A percentile compares a stretch with the other conserved stretches of the same genome.
phyloP scores from a whole-genome alignment of 2,329 filamentous ascomycete genomes.

The Fusarium heterosporum region DNA sequence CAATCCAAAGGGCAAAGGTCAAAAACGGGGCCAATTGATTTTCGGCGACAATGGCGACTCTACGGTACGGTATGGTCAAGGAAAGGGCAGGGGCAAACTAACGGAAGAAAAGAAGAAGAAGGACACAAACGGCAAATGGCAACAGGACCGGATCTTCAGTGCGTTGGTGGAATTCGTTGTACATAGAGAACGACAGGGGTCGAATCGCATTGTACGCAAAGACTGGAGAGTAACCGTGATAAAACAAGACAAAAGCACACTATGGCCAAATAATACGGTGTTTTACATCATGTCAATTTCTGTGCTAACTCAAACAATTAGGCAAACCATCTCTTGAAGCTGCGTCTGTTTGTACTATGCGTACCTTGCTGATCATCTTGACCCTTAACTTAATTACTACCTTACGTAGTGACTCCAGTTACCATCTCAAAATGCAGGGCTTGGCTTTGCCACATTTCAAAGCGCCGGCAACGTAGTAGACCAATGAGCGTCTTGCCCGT shows the following conservation, averaged over 20 bases:
- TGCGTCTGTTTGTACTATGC: neutral
- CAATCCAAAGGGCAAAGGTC: conserved; percentile 32
- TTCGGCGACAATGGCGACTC: conserved; percentile 38
- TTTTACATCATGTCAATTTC: conserved; percentile 15
- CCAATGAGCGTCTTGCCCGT: conserved; percentile 36
- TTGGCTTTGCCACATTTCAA: conserved; percentile 32
- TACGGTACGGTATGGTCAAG: conserved; percentile 30
- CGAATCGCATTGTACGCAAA: conserved; percentile 22
- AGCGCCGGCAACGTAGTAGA: conserved; percentile 3
- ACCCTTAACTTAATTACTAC: conserved; percentile 4
- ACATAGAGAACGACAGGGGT: conserved; percentile 30
- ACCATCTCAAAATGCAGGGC: neutral
- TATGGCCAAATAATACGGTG: conserved; percentile 36
- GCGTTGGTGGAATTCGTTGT: conserved; percentile 35
- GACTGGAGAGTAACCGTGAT: conserved; percentile 23
- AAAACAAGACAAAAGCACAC: conserved; percentile 31
- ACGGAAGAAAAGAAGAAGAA: conserved; percentile 15
- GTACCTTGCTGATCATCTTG: conserved; percentile 23
- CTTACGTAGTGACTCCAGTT: neutral
- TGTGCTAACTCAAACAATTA: neutral
- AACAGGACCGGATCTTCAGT: conserved; percentile 41
- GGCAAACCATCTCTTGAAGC: neutral
- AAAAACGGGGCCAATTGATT: conserved; percentile 33
- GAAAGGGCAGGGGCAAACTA: conserved; percentile 21
- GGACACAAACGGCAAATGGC: conserved; percentile 39